Conservation (phyloP, 2,329 filamentous ascomycete genomes). For the Aspergillus pseudoglaucus region DNA sequence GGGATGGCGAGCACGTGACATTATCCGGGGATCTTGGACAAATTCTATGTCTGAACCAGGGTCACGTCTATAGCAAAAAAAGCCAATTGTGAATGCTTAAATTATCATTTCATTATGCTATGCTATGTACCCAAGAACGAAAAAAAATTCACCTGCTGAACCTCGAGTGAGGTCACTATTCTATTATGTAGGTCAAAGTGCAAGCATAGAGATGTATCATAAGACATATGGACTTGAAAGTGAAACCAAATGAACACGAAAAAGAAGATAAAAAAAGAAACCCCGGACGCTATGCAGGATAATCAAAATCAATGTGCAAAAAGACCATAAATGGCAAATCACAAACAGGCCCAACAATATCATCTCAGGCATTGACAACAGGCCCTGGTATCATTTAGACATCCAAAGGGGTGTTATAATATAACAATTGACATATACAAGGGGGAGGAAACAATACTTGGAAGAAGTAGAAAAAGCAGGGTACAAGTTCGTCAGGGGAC, state of each 20-base stretch:
- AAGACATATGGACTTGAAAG: background rate
- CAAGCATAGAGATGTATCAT: background rate
- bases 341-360: conserved; percentile 7
- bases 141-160: background rate
- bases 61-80: too few relatives aligned
- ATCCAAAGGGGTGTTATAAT: conserved; percentile 13
- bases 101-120: too few relatives aligned
- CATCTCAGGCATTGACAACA: conserved; percentile 5
- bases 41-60: too few relatives aligned
- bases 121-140: background rate
- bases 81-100: too few relatives aligned
- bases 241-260: conserved; percentile 4
- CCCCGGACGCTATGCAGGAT: conserved; percentile 35
- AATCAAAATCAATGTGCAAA: conserved; percentile 20
- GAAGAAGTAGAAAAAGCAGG: conserved; percentile 8
- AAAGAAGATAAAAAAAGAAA: conserved; percentile 18
- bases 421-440: conserved; percentile 5
- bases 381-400: conserved; percentile 7
- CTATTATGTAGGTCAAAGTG: background rate
- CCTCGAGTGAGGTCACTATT: background rate
- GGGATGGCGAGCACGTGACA: conserved; percentile 2
- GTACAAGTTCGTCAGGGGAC: conserved; percentile 21
- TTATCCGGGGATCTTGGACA: background rate
- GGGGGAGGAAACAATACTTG: background rate
- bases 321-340: conserved; percentile 13